phyloP scores from a whole-genome alignment of 2,329 filamentous ascomycete species.

The Emericellopsis cladophorae region DNA sequence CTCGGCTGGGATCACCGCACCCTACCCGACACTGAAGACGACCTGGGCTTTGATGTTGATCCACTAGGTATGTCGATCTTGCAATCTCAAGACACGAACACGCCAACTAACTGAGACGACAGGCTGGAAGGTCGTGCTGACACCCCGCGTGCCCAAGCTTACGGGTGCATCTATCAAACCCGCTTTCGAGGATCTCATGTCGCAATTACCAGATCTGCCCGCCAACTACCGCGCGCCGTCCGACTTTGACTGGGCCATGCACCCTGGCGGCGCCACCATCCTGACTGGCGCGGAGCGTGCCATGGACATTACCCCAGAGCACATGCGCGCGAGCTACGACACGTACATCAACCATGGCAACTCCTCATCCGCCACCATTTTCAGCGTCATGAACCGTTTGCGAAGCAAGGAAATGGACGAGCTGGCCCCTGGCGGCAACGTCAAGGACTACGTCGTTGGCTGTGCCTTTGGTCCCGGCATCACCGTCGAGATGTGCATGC shows the following conservation, averaged over 20 bases:
- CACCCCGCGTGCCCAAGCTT: conserved; percentile 46
- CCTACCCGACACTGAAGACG: conserved; percentile 46
- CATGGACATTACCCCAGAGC: conserved; percentile 45
- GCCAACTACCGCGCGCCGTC: conserved; percentile 27
- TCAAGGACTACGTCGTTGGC: conserved; percentile 47
- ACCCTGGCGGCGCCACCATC: conserved; percentile 57
- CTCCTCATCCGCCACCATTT: conserved; percentile 55
- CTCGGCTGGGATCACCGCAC: conserved; percentile 53
- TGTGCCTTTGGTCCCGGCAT: conserved; percentile 62
- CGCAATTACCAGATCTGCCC: conserved; percentile 31
- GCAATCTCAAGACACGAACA: neutral
- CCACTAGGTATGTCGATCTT: conserved; percentile 33
- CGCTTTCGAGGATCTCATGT: conserved; percentile 41
- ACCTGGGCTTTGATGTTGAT: conserved; percentile 54
- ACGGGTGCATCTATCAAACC: conserved; percentile 36
- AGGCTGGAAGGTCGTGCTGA: conserved; percentile 56
- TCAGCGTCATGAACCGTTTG: conserved; percentile 52
- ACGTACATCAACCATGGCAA: conserved; percentile 59
- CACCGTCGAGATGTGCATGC: conserved; percentile 53
- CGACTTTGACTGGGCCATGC: conserved; percentile 63
- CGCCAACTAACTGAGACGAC: conserved; percentile 8
- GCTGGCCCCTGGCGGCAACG: conserved; percentile 33
- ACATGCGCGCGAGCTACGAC: conserved; percentile 58
- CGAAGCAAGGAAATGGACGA: conserved; percentile 47
- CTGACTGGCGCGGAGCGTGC: conserved; percentile 47